Conservation (phyloP, 225 moss, liverwort and hornwort genomes). For the Marchantia paleacea region DNA sequence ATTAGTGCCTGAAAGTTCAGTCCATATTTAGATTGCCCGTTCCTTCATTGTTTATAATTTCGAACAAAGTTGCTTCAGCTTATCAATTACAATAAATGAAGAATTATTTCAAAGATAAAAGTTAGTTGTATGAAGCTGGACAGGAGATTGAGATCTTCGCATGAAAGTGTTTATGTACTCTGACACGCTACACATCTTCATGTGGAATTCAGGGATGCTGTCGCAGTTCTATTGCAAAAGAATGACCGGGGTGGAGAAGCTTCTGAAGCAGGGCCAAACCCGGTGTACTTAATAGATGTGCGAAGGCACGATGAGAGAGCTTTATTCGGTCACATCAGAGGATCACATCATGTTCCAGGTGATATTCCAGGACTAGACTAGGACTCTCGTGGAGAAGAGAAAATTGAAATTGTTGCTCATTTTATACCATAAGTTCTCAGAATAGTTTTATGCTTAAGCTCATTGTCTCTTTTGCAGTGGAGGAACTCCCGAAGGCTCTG, state of each 20-base stretch:
- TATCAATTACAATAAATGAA: too few species aligned
- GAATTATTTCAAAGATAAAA: too few species aligned
- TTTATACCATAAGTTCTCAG: too few species aligned
- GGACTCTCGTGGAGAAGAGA: background rate
- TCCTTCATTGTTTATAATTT: too few species aligned
- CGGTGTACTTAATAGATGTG: slow-evolving; percentile 70
- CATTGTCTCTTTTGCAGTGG: slow-evolving; percentile 40
- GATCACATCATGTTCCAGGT: slow-evolving; percentile 90
- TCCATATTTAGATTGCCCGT: too few species aligned
- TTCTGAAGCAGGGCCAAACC: slow-evolving; percentile 42
- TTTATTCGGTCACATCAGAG: slow-evolving; percentile 74
- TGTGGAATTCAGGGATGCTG: slow-evolving; percentile 60
- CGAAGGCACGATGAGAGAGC: slow-evolving; percentile 87
- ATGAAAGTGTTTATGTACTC: background rate
- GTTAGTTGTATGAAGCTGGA: too few species aligned
- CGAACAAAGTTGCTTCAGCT: too few species aligned
- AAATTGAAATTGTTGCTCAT: too few species aligned
- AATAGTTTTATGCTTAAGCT: too few species aligned
- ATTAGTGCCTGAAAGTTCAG: too few species aligned
- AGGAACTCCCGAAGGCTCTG: slow-evolving; percentile 72
- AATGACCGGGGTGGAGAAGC: slow-evolving; percentile 42
- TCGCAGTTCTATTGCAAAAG: slow-evolving; percentile 65
- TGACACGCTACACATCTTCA: background rate
- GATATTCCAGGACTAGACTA: background rate
- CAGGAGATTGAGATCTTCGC: background rate